Evolutionary conservation across 495 filamentous ascomycete species (phyloP).

Genomic region (Sporormia fimetaria): DNA sequence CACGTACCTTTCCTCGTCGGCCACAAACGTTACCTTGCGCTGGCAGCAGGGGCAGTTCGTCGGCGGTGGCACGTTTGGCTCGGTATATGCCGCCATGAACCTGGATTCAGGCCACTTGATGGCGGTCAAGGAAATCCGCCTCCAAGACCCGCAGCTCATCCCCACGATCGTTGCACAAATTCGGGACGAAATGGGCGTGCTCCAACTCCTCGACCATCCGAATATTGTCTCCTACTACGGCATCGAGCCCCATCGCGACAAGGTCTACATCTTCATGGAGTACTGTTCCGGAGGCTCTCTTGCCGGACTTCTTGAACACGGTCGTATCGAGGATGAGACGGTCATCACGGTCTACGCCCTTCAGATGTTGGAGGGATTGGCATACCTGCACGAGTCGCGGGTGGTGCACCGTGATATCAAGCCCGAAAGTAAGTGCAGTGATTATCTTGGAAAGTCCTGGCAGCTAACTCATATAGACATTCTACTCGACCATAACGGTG

Average conservation of each 20-base stretch:
- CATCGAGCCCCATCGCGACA: conserved; percentile 95
- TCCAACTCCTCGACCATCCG: conserved; percentile 89
- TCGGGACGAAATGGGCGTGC: conserved; percentile 89
- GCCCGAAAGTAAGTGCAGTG: conserved; percentile 73
- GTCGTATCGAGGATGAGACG: conserved; percentile 93
- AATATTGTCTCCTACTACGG: conserved; percentile 97
- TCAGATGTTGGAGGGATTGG: conserved; percentile 89
- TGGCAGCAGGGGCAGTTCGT: conserved; percentile 99
- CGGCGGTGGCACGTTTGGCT: conserved; percentile 92
- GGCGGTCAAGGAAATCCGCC: conserved; percentile 96
- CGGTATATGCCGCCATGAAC: conserved; percentile 94
- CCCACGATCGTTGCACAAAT: conserved; percentile 88
- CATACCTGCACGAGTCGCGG: conserved; percentile 78
- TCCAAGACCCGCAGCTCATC: conserved; percentile 93
- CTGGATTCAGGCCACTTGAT: conserved; percentile 90
- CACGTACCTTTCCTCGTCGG: conserved; percentile 82
- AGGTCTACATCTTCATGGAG: conserved; percentile 99
- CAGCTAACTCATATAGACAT: conserved; percentile 49
- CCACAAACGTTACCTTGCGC: conserved; percentile 84
- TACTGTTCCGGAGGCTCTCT: conserved; percentile 92
- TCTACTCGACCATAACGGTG: conserved; percentile 90
- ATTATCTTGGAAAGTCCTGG: neutral
- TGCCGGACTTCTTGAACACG: conserved; percentile 84
- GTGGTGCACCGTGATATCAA: conserved; percentile 98
- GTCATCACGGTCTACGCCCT: conserved; percentile 97